Evolutionary conservation across 2,329 filamentous ascomycete species (phyloP), one percentile per base, ranked within the genome.

Genomic region (Fusarium sp.): DNA sequence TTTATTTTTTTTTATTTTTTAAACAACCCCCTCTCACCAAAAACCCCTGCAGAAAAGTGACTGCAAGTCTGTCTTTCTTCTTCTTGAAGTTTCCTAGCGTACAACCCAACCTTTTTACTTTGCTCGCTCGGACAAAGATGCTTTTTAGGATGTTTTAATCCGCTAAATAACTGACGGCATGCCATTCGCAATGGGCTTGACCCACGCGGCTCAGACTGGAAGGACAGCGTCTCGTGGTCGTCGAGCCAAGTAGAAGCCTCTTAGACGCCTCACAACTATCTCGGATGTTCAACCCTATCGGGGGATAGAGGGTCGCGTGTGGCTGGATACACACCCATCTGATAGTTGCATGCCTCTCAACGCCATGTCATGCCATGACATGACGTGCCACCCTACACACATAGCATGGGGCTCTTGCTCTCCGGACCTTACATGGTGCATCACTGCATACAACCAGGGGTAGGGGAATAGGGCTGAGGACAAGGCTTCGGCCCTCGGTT

Each of bases 401-500:
- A 49, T 45, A 26, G 38, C 57, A 53, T 64, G 48, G 66, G 60
- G 52, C 66, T 60, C 40, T 65, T 51, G 49, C 63, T 66, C 62
- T 53, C 46, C 52, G 61, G 62, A 53, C 39, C 60, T 36, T 66
- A 53, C 57, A 51, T 59, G 40, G 40, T 59, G 61, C 63, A 66
- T 59, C 46, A 38, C 64, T 73, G 69, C 72, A 70, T 42, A 55
- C 51, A 46, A 49, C 63, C 68, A 73, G 72, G 72, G 65, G 62
- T 34, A 46, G 40, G 26, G 44, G 62, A 63, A 71, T 74, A 74
- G 72, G 72, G 72, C 72, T 74, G 72, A 74, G 43, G 62, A 54
- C 52, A 63, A 74, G 68, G 70, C 70, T 74, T 55, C 58, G 49
- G 72, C 46, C 61, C 48, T 71, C 63, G 58, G 69, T 74, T 73